Evolutionary conservation across 2,329 filamentous ascomycete species (phyloP).

Genomic region (Clonostachys byssicola): DNA sequence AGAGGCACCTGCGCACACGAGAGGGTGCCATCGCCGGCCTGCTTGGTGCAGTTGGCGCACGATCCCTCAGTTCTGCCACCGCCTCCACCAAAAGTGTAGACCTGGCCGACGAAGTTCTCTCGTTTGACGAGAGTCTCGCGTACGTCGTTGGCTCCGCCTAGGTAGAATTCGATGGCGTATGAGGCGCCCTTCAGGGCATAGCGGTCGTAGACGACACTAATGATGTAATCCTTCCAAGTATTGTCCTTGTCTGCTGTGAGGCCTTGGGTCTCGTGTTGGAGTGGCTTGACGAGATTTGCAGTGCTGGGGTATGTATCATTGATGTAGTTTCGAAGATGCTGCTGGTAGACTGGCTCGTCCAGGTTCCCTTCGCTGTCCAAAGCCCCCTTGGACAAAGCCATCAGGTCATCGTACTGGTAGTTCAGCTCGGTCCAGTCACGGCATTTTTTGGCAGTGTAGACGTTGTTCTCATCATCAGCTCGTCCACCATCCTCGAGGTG

Average conservation of each 20-base stretch:
- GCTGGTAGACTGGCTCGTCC: not conserved
- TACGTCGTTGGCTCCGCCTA: slow-evolving; percentile 1
- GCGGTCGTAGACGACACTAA: slow-evolving; percentile 8
- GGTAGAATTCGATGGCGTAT: slow-evolving; percentile 7
- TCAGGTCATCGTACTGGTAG: slow-evolving; percentile 4
- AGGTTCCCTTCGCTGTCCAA: not conserved
- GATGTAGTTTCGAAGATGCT: not conserved
- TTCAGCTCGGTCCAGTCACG: slow-evolving; percentile 4
- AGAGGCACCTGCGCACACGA: slow-evolving; percentile 4
- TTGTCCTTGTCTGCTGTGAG: not conserved
- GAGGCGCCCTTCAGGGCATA: slow-evolving; percentile 6
- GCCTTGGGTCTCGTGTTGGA: not conserved
- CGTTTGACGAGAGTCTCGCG: not conserved
- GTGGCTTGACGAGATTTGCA: not conserved
- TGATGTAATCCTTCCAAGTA: slow-evolving; percentile 7
- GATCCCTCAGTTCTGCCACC: too few relatives aligned
- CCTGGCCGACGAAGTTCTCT: not conserved
- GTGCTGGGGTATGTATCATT: not conserved
- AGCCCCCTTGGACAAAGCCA: not conserved
- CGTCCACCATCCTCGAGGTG: not conserved
- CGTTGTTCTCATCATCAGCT: not conserved
- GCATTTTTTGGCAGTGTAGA: slow-evolving; percentile 3
- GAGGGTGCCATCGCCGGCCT: slow-evolving; percentile 1
- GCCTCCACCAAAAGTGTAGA: not conserved
- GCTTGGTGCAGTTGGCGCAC: slow-evolving; percentile 5